A percentile compares a stretch with the other conserved stretches of the same genome.
Evolutionary conservation across 2,329 filamentous ascomycete genomes (phyloP).

Genomic region (Arthrocladium fulminans): DNA sequence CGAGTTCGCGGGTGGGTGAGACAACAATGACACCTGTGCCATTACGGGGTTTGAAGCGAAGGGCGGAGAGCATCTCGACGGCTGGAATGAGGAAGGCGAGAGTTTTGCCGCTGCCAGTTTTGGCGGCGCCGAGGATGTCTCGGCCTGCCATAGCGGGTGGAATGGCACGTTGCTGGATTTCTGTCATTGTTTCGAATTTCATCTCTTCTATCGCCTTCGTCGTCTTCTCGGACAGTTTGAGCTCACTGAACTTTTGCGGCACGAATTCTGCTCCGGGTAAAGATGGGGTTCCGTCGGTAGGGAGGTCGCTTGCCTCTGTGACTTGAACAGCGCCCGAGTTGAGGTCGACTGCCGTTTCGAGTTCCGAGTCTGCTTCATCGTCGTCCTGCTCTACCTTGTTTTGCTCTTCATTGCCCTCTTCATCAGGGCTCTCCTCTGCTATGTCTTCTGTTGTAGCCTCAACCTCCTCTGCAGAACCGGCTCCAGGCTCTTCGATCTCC

Average conservation of each 20-base stretch:
- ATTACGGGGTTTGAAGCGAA: constrained; percentile 91
- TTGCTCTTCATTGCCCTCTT: constrained; percentile 32
- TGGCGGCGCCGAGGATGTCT: constrained; percentile 89
- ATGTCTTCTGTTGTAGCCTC: constrained; percentile 6
- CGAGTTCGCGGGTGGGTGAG: constrained; percentile 85
- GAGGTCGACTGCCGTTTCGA: constrained; percentile 27
- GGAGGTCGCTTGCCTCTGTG: constrained; percentile 38
- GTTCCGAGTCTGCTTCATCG: constrained; percentile 22
- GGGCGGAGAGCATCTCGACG: constrained; percentile 79
- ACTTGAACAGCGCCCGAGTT: constrained; percentile 13
- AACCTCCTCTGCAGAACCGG: constrained; percentile 16
- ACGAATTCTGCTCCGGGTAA: constrained; percentile 53
- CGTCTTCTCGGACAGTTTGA: constrained; percentile 80
- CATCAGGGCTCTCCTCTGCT: constrained; percentile 9
- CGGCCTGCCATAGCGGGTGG: constrained; percentile 80
- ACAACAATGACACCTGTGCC: constrained; percentile 87
- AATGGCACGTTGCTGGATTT: constrained; percentile 81
- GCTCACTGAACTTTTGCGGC: constrained; percentile 64
- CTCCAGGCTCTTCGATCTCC: constrained; percentile 21
- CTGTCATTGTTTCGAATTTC: constrained; percentile 92
- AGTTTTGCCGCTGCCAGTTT: constrained; percentile 94
- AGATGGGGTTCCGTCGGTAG: constrained; percentile 43
- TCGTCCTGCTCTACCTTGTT: constrained; percentile 27
- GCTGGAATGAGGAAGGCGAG: constrained; percentile 89
- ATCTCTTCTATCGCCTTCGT: constrained; percentile 82